Conservation (phyloP, 2,329 filamentous ascomycete species). For the Penicillium sp. region DNA sequence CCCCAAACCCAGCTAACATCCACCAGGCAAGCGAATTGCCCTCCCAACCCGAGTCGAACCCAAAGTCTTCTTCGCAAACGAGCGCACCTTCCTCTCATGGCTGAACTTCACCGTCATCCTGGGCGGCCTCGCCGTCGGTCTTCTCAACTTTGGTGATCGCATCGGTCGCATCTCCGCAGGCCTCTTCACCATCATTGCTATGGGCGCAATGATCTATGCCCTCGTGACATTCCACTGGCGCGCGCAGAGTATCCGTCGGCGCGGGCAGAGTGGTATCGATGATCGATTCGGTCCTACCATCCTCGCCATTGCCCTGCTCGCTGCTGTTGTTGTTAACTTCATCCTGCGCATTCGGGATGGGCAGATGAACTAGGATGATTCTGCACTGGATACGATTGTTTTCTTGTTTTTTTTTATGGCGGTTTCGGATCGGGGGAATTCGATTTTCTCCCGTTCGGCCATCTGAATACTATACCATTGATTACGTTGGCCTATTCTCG, state of each 20-base stretch:
- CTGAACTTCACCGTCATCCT: constrained; percentile 99
- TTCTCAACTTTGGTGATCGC: constrained; percentile 96
- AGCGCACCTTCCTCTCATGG: constrained; percentile 98
- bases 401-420: background rate
- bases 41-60: constrained; percentile 97
- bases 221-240: constrained; percentile 96
- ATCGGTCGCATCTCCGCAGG: constrained; percentile 92
- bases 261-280: constrained; percentile 94
- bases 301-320: constrained; percentile 77
- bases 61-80: constrained; percentile 99
- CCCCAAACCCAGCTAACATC: constrained; percentile 8
- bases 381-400: background rate
- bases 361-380: constrained; percentile 14
- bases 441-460: background rate
- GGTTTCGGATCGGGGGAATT: background rate
- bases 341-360: constrained; percentile 60
- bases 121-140: constrained; percentile 90
- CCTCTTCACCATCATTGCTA: constrained; percentile 89
- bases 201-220: constrained; percentile 94
- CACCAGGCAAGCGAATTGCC: constrained; percentile 90
- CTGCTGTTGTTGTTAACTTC: constrained; percentile 95
- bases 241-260: constrained; percentile 83
- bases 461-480: background rate
- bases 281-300: constrained; percentile 93
- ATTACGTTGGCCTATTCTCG: background rate